A percentile compares a stretch with the other conserved stretches of the same genome.
Conservation (phyloP, 2,329 filamentous ascomycete species). For the Colletotrichum sp. region DNA sequence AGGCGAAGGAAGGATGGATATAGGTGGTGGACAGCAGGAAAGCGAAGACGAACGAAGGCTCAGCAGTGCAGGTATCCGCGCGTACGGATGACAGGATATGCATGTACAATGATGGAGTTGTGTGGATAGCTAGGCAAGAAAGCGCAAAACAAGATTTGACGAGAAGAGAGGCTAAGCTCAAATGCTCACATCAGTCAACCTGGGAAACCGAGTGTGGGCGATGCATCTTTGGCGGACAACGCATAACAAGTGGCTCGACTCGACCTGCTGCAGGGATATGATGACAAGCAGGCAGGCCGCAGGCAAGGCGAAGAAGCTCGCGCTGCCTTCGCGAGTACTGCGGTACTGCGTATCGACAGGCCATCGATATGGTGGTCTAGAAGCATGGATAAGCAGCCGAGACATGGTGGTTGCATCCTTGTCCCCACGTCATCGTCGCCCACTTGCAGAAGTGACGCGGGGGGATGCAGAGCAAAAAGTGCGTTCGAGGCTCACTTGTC, state of each 20-base stretch:
- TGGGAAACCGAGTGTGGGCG: background rate
- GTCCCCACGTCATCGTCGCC: slow-evolving; percentile 14
- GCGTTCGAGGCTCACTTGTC: background rate
- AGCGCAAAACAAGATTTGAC: slow-evolving; percentile 6
- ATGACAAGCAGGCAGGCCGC: background rate
- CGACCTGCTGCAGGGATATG: background rate
- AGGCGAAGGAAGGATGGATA: background rate
- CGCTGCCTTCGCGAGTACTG: background rate
- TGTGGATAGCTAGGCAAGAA: background rate
- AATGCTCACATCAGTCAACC: background rate
- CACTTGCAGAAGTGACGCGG: background rate
- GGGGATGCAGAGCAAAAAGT: background rate
- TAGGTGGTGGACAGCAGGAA: background rate
- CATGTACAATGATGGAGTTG: background rate
- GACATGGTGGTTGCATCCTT: background rate
- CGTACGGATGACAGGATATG: background rate
- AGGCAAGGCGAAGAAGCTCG: background rate
- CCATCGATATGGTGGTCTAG: background rate
- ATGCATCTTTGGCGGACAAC: background rate
- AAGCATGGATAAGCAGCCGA: background rate
- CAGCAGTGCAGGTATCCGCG: background rate
- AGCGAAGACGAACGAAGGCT: background rate
- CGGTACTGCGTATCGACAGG: background rate
- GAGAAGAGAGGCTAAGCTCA: background rate
- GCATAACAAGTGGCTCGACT: background rate